Evolutionary conservation across 257 asterid genomes (phyloP).

Genomic region (Cordia subcordata): DNA sequence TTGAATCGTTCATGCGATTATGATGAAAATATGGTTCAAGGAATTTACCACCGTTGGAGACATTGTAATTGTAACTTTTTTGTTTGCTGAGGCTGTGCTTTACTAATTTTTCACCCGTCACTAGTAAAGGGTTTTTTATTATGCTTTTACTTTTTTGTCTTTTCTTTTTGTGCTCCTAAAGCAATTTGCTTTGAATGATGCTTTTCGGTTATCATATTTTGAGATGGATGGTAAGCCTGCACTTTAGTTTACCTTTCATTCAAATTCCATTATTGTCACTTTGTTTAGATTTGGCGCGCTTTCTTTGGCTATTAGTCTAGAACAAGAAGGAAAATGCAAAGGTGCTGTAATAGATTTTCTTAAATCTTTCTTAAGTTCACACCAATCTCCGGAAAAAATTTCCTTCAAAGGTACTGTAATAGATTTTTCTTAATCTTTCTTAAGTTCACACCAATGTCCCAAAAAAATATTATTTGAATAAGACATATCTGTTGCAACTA

Average conservation of each 20-base stretch:
- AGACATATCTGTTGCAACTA: no score
- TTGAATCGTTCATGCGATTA: no score
- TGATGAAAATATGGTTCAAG: no score
- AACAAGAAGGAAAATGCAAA: no score
- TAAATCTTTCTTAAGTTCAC: no score
- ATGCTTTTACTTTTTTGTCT: slow-evolving; percentile 23
- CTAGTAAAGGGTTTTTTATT: slow-evolving; percentile 8
- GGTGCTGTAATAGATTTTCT: no score
- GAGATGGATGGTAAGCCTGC: slow-evolving; percentile 26
- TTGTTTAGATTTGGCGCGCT: slow-evolving; percentile 2
- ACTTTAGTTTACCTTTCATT: slow-evolving; percentile 27
- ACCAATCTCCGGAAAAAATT: no score
- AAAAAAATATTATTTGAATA: no score
- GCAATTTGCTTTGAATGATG: slow-evolving; percentile 27
- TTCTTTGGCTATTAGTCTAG: slow-evolving; percentile 4
- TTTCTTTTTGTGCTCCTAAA: slow-evolving; percentile 28
- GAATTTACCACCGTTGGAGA: background rate
- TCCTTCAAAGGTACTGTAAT: no score
- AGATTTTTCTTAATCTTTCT: no score
- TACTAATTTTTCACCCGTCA: background rate
- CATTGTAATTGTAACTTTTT: background rate
- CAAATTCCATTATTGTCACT: slow-evolving; percentile 12
- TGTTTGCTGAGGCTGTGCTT: background rate
- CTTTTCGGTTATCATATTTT: slow-evolving; percentile 39
- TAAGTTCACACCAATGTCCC: no score